These are phyloP conservation scores for Rhynchospora pubera DNA, from an alignment of 176 grass and related monocot genomes.

Conservation along the genomic window DNA sequence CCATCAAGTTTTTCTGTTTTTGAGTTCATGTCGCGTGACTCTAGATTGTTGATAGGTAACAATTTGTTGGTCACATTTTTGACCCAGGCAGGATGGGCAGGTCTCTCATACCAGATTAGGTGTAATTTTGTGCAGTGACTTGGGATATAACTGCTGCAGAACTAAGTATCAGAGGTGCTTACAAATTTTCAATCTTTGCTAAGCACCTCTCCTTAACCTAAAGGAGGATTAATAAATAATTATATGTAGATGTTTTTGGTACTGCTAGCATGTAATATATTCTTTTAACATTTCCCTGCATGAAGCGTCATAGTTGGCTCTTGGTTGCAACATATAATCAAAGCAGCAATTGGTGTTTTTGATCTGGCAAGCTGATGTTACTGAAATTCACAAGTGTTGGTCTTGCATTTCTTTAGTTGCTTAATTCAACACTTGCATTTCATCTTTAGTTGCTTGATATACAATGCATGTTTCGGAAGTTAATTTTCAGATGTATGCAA, in stretches of 20 bases:
- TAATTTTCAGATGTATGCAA: slow-evolving; percentile 10
- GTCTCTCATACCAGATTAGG: background rate
- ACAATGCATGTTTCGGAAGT: background rate
- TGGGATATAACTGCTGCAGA: background rate
- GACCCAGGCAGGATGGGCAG: background rate
- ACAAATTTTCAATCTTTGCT: background rate
- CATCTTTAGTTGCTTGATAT: background rate
- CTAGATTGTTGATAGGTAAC: background rate
- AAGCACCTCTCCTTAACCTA: background rate
- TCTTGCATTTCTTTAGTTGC: no score
- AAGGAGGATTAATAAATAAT: background rate
- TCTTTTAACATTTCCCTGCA: background rate
- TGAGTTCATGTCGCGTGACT: background rate
- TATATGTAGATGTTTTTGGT: background rate
- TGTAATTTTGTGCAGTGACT: background rate
- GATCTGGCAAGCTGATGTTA: background rate
- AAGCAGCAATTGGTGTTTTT: background rate
- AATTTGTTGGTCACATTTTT: background rate
- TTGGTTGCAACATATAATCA: background rate
- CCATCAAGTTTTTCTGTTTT: background rate
- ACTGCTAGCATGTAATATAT: background rate
- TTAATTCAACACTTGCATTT: no score
- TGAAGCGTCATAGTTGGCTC: background rate
- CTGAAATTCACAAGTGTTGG: background rate
- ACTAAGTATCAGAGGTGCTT: background rate